Conservation (phyloP, 83 land plant species). For the Picea abies region DNA sequence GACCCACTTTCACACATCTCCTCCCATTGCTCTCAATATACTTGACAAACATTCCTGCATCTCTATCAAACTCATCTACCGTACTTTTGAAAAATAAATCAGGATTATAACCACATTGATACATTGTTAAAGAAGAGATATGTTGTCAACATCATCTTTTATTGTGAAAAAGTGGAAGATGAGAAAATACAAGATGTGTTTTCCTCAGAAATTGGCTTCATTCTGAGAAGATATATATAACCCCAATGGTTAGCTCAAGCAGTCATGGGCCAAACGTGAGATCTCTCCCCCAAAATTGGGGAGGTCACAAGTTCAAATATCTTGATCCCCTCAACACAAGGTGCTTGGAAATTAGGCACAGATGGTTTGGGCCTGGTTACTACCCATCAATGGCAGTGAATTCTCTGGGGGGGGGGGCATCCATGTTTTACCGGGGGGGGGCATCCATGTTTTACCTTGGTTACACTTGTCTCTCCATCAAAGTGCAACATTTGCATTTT, state of each 20-base stretch:
- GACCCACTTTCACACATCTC: not conserved
- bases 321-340: no score
- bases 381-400: no score
- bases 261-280: no score
- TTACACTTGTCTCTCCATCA: not conserved
- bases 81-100: not conserved
- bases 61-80: not conserved
- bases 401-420: no score
- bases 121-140: not conserved
- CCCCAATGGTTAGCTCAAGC: no score
- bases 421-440: no score
- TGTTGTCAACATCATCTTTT: not conserved
- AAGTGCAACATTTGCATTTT: not conserved
- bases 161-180: not conserved
- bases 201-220: not conserved
- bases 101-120: not conserved
- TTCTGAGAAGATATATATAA: not conserved
- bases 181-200: not conserved
- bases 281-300: no score
- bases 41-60: not conserved
- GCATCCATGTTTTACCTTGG: no score
- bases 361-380: no score
- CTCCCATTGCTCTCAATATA: not conserved
- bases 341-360: no score
- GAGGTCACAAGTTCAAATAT: no score